A percentile compares a stretch with the other conserved stretches of the same genome.
phyloP scores from a whole-genome alignment of 2,329 filamentous ascomycete genomes.

The Kalmusia sp. region DNA sequence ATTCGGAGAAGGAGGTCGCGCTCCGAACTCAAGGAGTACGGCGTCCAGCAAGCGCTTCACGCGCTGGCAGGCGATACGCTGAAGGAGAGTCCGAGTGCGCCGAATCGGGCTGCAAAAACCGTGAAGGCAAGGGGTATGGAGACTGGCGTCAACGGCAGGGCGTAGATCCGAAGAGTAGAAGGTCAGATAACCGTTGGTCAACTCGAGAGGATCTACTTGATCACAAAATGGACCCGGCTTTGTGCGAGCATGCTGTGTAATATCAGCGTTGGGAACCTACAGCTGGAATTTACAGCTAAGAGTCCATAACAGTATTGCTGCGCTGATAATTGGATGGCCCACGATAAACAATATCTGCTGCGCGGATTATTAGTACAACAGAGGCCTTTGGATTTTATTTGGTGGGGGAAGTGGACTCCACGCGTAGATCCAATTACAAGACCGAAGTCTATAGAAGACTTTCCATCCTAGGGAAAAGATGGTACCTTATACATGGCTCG shows the following conservation, averaged over 20 bases:
- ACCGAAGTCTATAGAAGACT: no score
- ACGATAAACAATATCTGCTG: neutral
- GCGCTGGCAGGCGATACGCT: slow-evolving; percentile 23
- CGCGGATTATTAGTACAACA: neutral
- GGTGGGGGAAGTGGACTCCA: neutral
- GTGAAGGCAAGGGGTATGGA: neutral
- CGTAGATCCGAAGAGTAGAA: neutral
- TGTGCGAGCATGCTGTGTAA: slow-evolving; percentile 4
- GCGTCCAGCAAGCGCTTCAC: slow-evolving; percentile 30
- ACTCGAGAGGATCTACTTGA: neutral
- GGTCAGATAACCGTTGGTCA: neutral
- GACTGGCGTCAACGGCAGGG: neutral
- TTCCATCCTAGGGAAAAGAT: no score
- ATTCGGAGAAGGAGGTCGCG: slow-evolving; percentile 33
- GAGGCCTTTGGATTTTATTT: neutral
- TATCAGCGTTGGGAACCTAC: neutral
- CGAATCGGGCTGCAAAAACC: neutral
- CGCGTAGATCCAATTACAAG: no score
- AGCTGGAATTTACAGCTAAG: neutral
- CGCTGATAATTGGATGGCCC: neutral
- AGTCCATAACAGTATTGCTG: neutral
- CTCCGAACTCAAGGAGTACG: slow-evolving; percentile 31
- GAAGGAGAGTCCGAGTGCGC: slow-evolving; percentile 9
- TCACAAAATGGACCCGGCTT: neutral
- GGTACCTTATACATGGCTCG: no score